Percentiles rank a stretch among this genome's conserved stretches.
Conservation (phyloP, 768 basidiomycete species). For the Pilatotrama ljubarskyi region DNA sequence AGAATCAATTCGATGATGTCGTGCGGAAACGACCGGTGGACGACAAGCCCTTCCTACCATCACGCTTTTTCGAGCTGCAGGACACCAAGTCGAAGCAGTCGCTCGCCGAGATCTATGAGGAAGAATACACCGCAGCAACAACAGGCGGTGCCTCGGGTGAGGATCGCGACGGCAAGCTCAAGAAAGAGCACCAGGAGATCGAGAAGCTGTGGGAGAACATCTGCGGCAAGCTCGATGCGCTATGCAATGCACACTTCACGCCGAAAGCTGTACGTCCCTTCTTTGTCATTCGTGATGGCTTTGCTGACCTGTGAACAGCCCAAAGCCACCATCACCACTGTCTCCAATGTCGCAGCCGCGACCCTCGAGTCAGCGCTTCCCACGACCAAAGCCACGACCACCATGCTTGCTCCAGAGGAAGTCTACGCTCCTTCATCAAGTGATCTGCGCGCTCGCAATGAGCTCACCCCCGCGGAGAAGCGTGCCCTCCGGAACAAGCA, state of each 20-base stretch:
- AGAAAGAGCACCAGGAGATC: constrained; percentile 88
- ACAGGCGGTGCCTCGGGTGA: constrained; percentile 55
- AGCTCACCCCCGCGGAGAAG: constrained; percentile 87
- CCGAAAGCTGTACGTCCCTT: constrained; percentile 77
- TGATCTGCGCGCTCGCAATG: constrained; percentile 66
- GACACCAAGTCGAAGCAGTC: constrained; percentile 87
- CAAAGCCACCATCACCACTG: constrained; percentile 80
- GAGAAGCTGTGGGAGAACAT: constrained; percentile 82
- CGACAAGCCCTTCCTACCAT: constrained; percentile 89
- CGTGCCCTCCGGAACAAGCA: constrained; percentile 64
- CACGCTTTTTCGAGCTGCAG: constrained; percentile 83
- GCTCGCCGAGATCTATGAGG: constrained; percentile 94
- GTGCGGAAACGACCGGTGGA: constrained; percentile 77
- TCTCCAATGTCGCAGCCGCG: constrained; percentile 80
- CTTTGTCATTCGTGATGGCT: neutral
- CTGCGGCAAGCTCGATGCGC: constrained; percentile 84
- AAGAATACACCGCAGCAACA: constrained; percentile 77
- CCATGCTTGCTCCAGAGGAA: constrained; percentile 93
- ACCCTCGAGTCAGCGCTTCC: constrained; percentile 91
- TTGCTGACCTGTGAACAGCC: constrained; percentile 53
- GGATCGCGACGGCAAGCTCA: constrained; percentile 85
- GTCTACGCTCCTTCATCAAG: constrained; percentile 61
- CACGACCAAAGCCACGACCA: constrained; percentile 68
- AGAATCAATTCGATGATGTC: constrained; percentile 89
- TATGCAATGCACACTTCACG: constrained; percentile 93